Evolutionary conservation across 2,329 filamentous ascomycete species (phyloP), one percentile per base, ranked within the genome.

Genomic region (Epichloe sylvatica): DNA sequence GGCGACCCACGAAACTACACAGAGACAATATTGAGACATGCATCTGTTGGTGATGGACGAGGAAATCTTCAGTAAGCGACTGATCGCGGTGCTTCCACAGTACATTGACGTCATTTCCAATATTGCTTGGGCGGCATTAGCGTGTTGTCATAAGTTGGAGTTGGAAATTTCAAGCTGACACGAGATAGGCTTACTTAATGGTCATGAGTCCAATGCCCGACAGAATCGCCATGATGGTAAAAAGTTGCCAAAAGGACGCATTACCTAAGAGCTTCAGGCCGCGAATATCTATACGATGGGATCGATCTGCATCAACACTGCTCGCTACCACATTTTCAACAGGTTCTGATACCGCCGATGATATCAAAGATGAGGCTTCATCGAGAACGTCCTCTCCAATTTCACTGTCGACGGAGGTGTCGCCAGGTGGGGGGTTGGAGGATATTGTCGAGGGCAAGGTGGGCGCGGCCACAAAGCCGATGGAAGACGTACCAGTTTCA

Each of bases 181-280:
- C 15, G 4, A 13, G 15, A 5, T 12, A 13, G 11, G 72, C 84
- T 67, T 74, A 94, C 89, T 98, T 98, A 69, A 98, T 98, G 0
- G 91, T 97, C 92, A 98, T 98, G 56, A 98, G 71, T 11, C 92
- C 92, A 58, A 96, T 85, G 47, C 92, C 92, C 5, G 89, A 88
- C 54, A 97, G 72, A n/a, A 96, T 77, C 38, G 83, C 89, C 77
- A 98, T 86, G 56, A 95, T 81, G 51, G 77, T 67, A 65, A 94
- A 97, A 30, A 94, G 70, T 60, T 94, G 85, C 89, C 90, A 97
- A 66, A 97, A 98, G 56, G 94, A 84, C 45, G 81, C 60, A 53
- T 77, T 80, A 48, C 72, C 72, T 34, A 95, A 69, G 62, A 98
- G 74, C 15, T 77, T 75, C 61, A 88, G 72, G 55, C 92, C 92